Conservation (phyloP, 768 basidiomycete genomes). For the Infundibulicybe gibba region DNA sequence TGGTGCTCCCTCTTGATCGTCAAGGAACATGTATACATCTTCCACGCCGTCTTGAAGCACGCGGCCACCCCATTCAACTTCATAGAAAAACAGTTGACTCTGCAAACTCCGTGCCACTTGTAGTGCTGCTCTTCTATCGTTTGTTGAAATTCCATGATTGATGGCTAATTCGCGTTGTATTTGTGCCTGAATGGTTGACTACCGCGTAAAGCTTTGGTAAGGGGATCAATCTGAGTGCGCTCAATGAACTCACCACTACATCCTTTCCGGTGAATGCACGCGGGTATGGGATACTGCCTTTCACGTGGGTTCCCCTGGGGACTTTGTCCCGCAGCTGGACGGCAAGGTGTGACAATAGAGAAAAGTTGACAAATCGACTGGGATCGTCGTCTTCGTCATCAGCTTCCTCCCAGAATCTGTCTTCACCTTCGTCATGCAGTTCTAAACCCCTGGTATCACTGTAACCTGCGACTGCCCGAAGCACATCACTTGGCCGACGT, state of each 20-base stretch:
- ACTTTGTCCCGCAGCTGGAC: conserved; percentile 88
- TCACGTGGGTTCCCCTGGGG: conserved; percentile 83
- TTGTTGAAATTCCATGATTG: conserved; percentile 60
- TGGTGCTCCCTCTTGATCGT: conserved; percentile 68
- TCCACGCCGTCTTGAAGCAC: conserved; percentile 86
- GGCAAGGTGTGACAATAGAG: conserved; percentile 83
- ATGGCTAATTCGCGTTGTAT: conserved; percentile 74
- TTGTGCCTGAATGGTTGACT: conserved; percentile 86
- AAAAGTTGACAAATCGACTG: conserved; percentile 83
- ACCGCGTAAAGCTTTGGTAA: conserved; percentile 2
- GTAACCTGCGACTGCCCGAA: conserved; percentile 24
- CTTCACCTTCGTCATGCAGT: conserved; percentile 42
- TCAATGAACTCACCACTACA: conserved; percentile 65
- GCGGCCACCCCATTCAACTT: conserved; percentile 92
- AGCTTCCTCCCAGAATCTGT: conserved; percentile 48
- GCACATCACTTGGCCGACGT: conserved; percentile 22
- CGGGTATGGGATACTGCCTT: conserved; percentile 92
- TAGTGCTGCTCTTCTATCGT: conserved; percentile 78
- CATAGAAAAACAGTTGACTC: conserved; percentile 91
- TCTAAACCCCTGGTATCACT: conserved; percentile 29
- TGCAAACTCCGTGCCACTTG: conserved; percentile 88
- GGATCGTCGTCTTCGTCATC: conserved; percentile 66
- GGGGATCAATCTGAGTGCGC: neutral
- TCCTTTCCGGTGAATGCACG: conserved; percentile 93
- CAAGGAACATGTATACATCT: conserved; percentile 93